Evolutionary conservation across 2,329 filamentous ascomycete species (phyloP).

Genomic region (Phaeosphaeriaceae sp.): DNA sequence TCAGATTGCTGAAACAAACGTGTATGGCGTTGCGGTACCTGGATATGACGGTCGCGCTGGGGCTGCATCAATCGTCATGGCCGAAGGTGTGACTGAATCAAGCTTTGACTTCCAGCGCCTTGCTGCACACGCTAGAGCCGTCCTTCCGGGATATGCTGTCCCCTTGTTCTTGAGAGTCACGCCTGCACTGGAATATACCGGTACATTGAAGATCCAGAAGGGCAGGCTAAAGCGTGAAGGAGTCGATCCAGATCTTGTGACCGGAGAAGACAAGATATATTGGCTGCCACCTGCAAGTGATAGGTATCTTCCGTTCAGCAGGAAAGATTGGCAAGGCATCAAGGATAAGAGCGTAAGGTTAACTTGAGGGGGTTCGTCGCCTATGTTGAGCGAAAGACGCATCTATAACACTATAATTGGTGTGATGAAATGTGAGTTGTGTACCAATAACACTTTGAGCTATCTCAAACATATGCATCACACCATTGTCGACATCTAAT

Average conservation of each 20-base stretch:
- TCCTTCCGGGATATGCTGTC: conserved; percentile 55
- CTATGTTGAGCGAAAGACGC: no score
- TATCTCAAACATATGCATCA: no score
- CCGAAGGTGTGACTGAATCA: conserved; percentile 37
- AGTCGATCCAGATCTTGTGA: conserved; percentile 51
- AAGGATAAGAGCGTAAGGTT: conserved; percentile 35
- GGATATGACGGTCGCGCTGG: conserved; percentile 55
- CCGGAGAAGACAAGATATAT: conserved; percentile 47
- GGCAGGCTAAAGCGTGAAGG: conserved; percentile 52
- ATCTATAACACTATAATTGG: no score
- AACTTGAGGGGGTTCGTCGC: conserved; percentile 10
- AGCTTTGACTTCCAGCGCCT: conserved; percentile 44
- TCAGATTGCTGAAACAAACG: conserved; percentile 53
- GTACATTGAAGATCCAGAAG: conserved; percentile 56
- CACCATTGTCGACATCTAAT: no score
- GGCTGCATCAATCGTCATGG: conserved; percentile 51
- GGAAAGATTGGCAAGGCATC: conserved; percentile 47
- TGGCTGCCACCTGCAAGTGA: conserved; percentile 48
- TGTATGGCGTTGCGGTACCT: conserved; percentile 54
- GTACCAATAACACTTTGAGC: no score
- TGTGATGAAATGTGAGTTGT: no score
- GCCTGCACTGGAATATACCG: conserved; percentile 52
- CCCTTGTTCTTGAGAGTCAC: conserved; percentile 54
- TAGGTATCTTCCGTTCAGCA: conserved; percentile 49
- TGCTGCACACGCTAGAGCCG: conserved; percentile 47